Evolutionary conservation across 2,329 filamentous ascomycete genomes (phyloP).

Genomic region (Colletotrichum salicis): DNA sequence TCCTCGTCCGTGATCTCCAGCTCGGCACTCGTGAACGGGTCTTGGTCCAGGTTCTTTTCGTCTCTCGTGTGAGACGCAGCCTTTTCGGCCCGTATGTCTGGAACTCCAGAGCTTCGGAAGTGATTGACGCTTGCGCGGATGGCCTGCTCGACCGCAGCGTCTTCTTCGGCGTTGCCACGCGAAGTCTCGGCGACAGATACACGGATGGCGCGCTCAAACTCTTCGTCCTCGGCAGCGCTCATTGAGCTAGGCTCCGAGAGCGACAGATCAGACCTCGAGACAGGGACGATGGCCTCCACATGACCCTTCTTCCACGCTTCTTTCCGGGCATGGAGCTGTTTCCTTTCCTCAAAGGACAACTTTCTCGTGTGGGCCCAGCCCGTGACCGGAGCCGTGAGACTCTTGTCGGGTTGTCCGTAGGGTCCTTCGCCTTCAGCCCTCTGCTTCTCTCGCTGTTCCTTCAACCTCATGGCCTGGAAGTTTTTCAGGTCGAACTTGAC

Average conservation of each 20-base stretch:
- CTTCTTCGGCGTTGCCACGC: constrained; percentile 74
- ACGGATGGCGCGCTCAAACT: constrained; percentile 78
- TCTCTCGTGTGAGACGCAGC: constrained; percentile 6
- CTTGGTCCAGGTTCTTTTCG: constrained; percentile 33
- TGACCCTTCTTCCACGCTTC: constrained; percentile 53
- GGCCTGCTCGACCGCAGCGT: constrained; percentile 76
- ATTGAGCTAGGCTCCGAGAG: constrained; percentile 33
- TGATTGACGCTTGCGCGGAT: constrained; percentile 78
- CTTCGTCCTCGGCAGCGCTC: constrained; percentile 57
- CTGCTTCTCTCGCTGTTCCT: constrained; percentile 51
- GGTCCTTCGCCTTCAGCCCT: constrained; percentile 38
- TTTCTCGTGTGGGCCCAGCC: constrained; percentile 62
- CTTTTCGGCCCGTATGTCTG: constrained; percentile 11
- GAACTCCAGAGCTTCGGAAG: constrained; percentile 46
- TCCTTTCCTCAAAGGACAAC: constrained; percentile 61
- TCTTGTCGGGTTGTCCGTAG: constrained; percentile 11
- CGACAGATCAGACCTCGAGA: constrained; percentile 34
- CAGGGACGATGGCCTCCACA: constrained; percentile 38
- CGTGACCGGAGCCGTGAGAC: constrained; percentile 46
- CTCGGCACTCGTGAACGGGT: constrained; percentile 31
- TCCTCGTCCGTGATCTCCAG: constrained; percentile 66
- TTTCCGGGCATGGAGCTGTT: constrained; percentile 60
- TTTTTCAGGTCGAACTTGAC: constrained; percentile 69
- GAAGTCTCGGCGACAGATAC: constrained; percentile 77
- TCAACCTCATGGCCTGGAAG: constrained; percentile 65